Evolutionary conservation across 768 basidiomycete species (phyloP).

Genomic region (Phylloporus arenicola): DNA sequence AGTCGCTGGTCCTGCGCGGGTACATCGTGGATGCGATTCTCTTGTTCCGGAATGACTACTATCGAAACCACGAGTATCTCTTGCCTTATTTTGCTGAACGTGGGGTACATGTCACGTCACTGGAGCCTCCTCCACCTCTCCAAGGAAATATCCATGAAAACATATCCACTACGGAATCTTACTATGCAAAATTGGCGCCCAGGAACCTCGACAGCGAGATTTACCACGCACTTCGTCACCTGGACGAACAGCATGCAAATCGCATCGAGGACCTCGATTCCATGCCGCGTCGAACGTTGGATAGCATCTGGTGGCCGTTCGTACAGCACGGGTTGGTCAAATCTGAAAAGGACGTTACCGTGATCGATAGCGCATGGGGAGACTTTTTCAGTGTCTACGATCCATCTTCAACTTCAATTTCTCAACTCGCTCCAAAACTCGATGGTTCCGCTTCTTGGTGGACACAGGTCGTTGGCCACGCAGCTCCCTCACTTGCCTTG

Average conservation of each 20-base stretch:
- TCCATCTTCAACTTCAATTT: slow-evolving; percentile 25
- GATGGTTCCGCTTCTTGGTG: slow-evolving; percentile 98
- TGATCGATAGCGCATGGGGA: slow-evolving; percentile 84
- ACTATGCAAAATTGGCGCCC: slow-evolving; percentile 55
- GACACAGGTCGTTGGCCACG: slow-evolving; percentile 91
- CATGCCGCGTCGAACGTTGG: slow-evolving; percentile 72
- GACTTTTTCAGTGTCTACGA: slow-evolving; percentile 82
- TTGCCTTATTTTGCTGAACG: slow-evolving; percentile 72
- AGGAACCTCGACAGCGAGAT: slow-evolving; percentile 34
- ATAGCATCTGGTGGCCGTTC: slow-evolving; percentile 95
- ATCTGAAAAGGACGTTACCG: slow-evolving; percentile 67
- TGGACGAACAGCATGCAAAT: slow-evolving; percentile 58
- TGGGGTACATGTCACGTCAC: slow-evolving; percentile 48
- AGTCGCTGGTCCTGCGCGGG: slow-evolving; percentile 84
- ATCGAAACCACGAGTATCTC: slow-evolving; percentile 83
- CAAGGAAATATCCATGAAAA: slow-evolving; percentile 43
- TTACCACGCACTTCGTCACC: slow-evolving; percentile 44
- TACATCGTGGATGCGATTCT: slow-evolving; percentile 83
- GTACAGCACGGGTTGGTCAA: slow-evolving; percentile 80
- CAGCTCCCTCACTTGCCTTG: slow-evolving; percentile 65
- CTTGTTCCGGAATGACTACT: slow-evolving; percentile 81
- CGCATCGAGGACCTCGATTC: slow-evolving; percentile 70
- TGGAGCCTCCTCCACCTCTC: slow-evolving; percentile 56
- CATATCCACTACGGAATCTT: slow-evolving; percentile 51
- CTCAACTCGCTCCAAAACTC: slow-evolving; percentile 55